Evolutionary conservation across 805 yeast genomes (phyloP).

Genomic region (Wickerhamiella kazuoi): DNA sequence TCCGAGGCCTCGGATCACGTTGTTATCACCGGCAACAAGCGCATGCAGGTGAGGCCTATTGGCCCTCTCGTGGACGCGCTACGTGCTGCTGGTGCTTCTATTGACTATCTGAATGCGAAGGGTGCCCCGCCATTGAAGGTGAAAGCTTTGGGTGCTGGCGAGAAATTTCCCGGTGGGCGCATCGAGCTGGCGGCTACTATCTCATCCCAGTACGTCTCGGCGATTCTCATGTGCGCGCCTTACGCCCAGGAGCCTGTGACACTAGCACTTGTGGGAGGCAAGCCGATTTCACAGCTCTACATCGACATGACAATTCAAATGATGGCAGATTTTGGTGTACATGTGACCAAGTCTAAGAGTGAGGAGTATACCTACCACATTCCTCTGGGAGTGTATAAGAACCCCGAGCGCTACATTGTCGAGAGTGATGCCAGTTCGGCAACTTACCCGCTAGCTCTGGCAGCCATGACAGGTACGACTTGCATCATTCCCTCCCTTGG

Average conservation of each 20-base stretch:
- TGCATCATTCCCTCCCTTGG: slow-evolving; percentile 94
- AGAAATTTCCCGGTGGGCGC: slow-evolving; percentile 70
- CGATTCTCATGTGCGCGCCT: slow-evolving; percentile 94
- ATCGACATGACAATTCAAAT: slow-evolving; percentile 93
- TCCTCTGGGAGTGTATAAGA: slow-evolving; percentile 63
- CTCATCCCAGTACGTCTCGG: slow-evolving; percentile 93
- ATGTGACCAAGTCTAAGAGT: slow-evolving; percentile 47
- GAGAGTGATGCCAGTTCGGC: slow-evolving; percentile 98
- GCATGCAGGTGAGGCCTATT: slow-evolving; percentile 96
- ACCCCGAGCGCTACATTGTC: slow-evolving; percentile 72
- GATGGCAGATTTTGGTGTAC: slow-evolving; percentile 83
- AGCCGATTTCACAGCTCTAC: slow-evolving; percentile 88
- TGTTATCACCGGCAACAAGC: slow-evolving; percentile 74
- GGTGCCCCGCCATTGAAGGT: slow-evolving; percentile 81
- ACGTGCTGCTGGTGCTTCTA: slow-evolving; percentile 55
- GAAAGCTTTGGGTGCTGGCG: slow-evolving; percentile 30
- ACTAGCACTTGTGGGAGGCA: slow-evolving; percentile 79
- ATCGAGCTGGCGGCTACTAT: slow-evolving; percentile 91
- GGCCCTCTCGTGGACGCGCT: slow-evolving; percentile 92
- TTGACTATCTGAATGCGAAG: slow-evolving; percentile 49
- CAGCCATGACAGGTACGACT: slow-evolving; percentile 86
- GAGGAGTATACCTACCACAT: slow-evolving; percentile 78
- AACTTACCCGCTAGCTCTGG: slow-evolving; percentile 92
- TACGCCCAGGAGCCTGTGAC: slow-evolving; percentile 82
- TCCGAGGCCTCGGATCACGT: slow-evolving; percentile 28